Conservation (phyloP, 371 early-diverging fungal species). For the Chytridiales sp. region DNA sequence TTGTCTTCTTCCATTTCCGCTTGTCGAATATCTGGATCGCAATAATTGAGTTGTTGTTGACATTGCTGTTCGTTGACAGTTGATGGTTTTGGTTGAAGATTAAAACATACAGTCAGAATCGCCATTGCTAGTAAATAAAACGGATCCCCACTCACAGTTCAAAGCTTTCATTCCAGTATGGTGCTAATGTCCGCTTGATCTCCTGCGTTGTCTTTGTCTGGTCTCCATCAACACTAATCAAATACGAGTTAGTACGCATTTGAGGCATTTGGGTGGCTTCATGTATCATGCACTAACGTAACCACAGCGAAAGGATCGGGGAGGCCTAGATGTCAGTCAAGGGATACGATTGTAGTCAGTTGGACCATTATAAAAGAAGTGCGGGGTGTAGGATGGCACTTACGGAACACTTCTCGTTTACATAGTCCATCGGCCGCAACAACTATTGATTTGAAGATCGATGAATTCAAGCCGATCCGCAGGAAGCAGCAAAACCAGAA, state of each 20-base stretch:
- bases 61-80: constrained; percentile 51
- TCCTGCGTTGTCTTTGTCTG: constrained; percentile 75
- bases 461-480: no score
- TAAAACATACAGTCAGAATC: constrained; percentile 22
- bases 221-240: constrained; percentile 60
- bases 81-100: neutral
- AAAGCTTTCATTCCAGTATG: constrained; percentile 80
- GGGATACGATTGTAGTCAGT: neutral
- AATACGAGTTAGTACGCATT: constrained; percentile 58
- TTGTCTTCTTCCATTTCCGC: constrained; percentile 85
- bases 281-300: constrained; percentile 73
- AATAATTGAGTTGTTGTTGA: constrained; percentile 73
- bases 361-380: neutral
- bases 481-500: no score
- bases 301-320: constrained; percentile 90
- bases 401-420: constrained; percentile 90
- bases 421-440: constrained; percentile 89
- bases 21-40: constrained; percentile 96
- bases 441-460: no score
- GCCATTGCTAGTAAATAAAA: constrained; percentile 33
- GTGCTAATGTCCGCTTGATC: constrained; percentile 77
- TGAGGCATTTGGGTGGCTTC: constrained; percentile 58
- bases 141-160: constrained; percentile 42
- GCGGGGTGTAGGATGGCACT: constrained; percentile 24
- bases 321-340: constrained; percentile 42